A percentile compares a stretch with the other conserved stretches of the same genome.
Evolutionary conservation across 2,329 filamentous ascomycete species (phyloP).

Genomic region (Pseudogymnoascus sp.): DNA sequence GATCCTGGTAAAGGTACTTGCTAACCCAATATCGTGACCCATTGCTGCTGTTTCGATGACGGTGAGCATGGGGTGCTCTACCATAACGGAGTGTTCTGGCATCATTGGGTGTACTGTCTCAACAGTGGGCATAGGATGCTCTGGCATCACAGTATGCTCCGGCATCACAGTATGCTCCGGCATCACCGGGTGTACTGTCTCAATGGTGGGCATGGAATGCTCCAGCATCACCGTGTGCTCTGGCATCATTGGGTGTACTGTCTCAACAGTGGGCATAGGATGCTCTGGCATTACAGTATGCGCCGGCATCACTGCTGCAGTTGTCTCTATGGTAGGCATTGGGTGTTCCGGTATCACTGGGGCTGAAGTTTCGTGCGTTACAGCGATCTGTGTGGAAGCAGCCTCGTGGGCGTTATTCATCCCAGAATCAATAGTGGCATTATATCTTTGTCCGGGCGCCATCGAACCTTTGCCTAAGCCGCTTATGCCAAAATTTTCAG

Average conservation of each 20-base stretch:
- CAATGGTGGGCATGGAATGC: neutral
- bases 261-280: neutral
- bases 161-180: neutral
- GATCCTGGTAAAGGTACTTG: constrained; percentile 5
- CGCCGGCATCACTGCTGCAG: neutral
- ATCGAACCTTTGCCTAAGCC: neutral
- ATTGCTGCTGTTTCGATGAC: neutral
- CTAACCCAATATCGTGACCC: neutral
- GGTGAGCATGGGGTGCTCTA: neutral
- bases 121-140: neutral
- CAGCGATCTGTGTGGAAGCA: neutral
- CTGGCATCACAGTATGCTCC: neutral
- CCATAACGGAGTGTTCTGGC: neutral
- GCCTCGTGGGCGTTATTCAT: neutral
- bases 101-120: neutral
- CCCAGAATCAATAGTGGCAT: neutral
- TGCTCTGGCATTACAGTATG: neutral
- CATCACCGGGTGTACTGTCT: neutral
- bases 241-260: too few relatives aligned
- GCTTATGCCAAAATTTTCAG: neutral
- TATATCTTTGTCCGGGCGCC: neutral
- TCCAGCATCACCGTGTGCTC: neutral
- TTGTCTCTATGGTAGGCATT: neutral
- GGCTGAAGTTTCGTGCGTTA: neutral
- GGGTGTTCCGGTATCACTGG: neutral